phyloP scores from a whole-genome alignment of 1,284 basidiomycete species.

The Trichosporon ovoides region DNA sequence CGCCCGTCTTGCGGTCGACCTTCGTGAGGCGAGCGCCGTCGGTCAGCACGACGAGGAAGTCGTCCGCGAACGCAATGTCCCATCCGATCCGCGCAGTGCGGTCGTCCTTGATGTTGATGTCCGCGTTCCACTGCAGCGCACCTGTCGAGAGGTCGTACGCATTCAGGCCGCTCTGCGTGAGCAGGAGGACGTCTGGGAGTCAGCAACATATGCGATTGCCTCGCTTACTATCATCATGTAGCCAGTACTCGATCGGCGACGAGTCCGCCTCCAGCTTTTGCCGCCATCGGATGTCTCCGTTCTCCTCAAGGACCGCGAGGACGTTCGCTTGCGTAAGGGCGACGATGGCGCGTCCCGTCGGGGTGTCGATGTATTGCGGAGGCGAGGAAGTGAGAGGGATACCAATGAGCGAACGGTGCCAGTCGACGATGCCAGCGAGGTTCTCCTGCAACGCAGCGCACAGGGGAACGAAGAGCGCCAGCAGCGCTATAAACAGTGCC shows the following conservation, averaged over 20 bases:
- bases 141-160: constrained; percentile 65
- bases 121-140: constrained; percentile 61
- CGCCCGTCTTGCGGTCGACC: constrained; percentile 30
- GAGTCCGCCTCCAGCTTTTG: constrained; percentile 51
- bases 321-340: constrained; percentile 71
- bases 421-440: constrained; percentile 72
- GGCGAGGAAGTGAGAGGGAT: constrained; percentile 55
- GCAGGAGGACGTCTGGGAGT: constrained; percentile 58
- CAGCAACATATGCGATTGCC: not conserved
- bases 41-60: constrained; percentile 33
- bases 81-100: constrained; percentile 46
- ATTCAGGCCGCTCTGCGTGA: constrained; percentile 55
- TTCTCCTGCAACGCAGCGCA: constrained; percentile 31
- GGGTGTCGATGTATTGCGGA: constrained; percentile 35
- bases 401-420: constrained; percentile 72
- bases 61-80: constrained; percentile 47
- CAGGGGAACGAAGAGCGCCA: constrained; percentile 11
- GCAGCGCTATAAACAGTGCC: not conserved
- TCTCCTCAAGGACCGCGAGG: constrained; percentile 66
- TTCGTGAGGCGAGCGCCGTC: constrained; percentile 35
- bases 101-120: constrained; percentile 38
- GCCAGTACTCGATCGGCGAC: constrained; percentile 52
- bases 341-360: constrained; percentile 40
- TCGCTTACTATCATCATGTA: constrained; percentile 57
- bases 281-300: constrained; percentile 57